A percentile compares a stretch with the other conserved stretches of the same genome.
These are phyloP conservation scores for Strobilomyces echinocephalus DNA, from an alignment of 768 basidiomycete genomes.

Conservation along the genomic window DNA sequence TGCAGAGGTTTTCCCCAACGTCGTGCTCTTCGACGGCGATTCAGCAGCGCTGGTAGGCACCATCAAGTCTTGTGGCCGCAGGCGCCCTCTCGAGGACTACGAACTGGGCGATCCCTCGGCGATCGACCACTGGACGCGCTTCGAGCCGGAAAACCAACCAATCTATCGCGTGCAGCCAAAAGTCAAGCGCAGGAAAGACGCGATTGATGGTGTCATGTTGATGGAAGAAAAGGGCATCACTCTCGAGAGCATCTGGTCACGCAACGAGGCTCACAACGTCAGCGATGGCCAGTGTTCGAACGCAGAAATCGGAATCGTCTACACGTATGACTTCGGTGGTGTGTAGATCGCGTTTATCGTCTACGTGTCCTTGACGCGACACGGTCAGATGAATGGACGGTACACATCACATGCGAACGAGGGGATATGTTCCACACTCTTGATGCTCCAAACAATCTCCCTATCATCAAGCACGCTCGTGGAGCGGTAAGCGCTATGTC, in stretches of 20 bases:
- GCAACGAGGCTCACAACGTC: slow-evolving; percentile 14
- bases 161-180: slow-evolving; percentile 16
- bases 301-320: slow-evolving; percentile 19
- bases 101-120: slow-evolving; percentile 6
- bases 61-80: slow-evolving; percentile 23
- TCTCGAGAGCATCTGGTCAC: slow-evolving; percentile 25
- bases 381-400: slow-evolving; percentile 22
- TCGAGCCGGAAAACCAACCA: slow-evolving; percentile 11
- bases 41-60: slow-evolving; percentile 7
- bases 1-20: slow-evolving; percentile 19
- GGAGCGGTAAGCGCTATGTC: slow-evolving; percentile 17
- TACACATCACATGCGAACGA: slow-evolving; percentile 24
- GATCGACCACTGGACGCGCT: slow-evolving; percentile 15
- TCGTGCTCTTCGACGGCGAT: slow-evolving; percentile 15
- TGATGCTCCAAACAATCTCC: slow-evolving; percentile 14
- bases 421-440: slow-evolving; percentile 8
- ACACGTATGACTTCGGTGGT: slow-evolving; percentile 23
- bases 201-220: slow-evolving; percentile 7
- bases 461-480: slow-evolving; percentile 16
- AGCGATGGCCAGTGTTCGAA: slow-evolving; percentile 25
- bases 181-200: slow-evolving; percentile 6
- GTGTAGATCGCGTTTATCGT: not conserved
- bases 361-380: not conserved
- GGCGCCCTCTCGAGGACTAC: slow-evolving; percentile 12
- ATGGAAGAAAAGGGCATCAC: slow-evolving; percentile 21